Evolutionary conservation across 2,329 filamentous ascomycete species (phyloP), one percentile per base, ranked within the genome.

Genomic region (Alternaria consortialis): DNA sequence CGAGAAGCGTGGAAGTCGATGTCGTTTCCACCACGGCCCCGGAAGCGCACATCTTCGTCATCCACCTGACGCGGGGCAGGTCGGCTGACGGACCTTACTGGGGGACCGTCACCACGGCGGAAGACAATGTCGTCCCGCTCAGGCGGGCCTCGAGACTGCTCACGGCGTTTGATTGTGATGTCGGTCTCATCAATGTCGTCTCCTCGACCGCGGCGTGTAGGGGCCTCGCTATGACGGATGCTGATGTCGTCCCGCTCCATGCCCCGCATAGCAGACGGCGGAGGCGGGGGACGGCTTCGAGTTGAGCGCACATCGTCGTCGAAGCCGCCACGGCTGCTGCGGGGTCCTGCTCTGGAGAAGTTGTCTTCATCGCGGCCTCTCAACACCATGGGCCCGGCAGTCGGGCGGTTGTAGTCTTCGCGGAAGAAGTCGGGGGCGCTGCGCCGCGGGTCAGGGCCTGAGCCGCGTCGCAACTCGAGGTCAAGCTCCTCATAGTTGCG

Each of bases 401-500:
- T 77, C 56, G 80, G 76, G 63, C 80, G 82, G 70, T 84, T 84
- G 69, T 84, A 82, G 58, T 84, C 83, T 46, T 82, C 78, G 58
- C 79, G 79, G 58, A 85, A 75, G 70, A 84, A 84, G 67, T 84
- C 82, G 53, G 83, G 83, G 56, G 77, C 75, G 48, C 80, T 79
- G 51, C 80, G 79, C 29, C 78, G 77, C 11, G 81, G 78, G 44
- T 80, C 74, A 23, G 63, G 62, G 50, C 71, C 69, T 44, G 79
- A 72, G 36, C 65, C 65, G 43, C 72, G 68, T 66, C 75, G 70
- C 56, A 84, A 77, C 65, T 86, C 84, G 43, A 84, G 62, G 58
- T 86, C 84, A 44, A 84, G 75, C 51, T 85, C 83, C 31, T 84
- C 82, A 65, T 84, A 84, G 68, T 82, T 81, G 69, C 78, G 80